phyloP scores from a whole-genome alignment of 1,284 basidiomycete genomes.

The Trametes sp. region DNA sequence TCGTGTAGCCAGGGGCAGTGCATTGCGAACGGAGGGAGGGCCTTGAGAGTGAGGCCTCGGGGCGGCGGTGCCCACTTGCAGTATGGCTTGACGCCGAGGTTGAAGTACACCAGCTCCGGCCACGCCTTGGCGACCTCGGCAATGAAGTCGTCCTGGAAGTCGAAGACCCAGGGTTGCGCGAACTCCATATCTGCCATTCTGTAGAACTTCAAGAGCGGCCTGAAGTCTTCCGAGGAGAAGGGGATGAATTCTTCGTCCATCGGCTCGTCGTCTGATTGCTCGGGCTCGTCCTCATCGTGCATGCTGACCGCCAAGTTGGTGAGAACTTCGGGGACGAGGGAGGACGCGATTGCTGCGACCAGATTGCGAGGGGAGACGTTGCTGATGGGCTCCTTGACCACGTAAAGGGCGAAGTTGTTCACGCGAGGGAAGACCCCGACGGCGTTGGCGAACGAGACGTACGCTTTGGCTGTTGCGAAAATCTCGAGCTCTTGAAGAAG shows the following conservation, averaged over 20 bases:
- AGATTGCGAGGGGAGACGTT: neutral
- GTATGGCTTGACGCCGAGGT: neutral
- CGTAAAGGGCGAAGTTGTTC: neutral
- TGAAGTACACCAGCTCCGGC: neutral
- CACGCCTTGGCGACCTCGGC: constrained; percentile 14
- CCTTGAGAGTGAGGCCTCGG: neutral
- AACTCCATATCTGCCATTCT: neutral
- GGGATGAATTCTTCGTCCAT: neutral
- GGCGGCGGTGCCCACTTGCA: neutral
- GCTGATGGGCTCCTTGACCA: neutral
- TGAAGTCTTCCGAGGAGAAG: neutral
- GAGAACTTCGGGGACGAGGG: neutral
- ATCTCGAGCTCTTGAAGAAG: neutral
- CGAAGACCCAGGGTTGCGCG: neutral
- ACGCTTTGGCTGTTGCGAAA: neutral
- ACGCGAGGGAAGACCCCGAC: neutral
- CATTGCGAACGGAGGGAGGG: constrained; percentile 8
- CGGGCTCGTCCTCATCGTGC: neutral
- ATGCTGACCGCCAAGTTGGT: neutral
- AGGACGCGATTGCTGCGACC: neutral
- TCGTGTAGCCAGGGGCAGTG: constrained; percentile 10
- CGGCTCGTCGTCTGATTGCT: neutral
- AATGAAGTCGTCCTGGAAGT: constrained; percentile 14
- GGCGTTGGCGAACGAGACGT: neutral
- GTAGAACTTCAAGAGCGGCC: constrained; percentile 5